Evolutionary conservation across 2,329 filamentous ascomycete genomes (phyloP), one percentile per base, ranked within the genome.

Genomic region (Gliomastix tumulicola): DNA sequence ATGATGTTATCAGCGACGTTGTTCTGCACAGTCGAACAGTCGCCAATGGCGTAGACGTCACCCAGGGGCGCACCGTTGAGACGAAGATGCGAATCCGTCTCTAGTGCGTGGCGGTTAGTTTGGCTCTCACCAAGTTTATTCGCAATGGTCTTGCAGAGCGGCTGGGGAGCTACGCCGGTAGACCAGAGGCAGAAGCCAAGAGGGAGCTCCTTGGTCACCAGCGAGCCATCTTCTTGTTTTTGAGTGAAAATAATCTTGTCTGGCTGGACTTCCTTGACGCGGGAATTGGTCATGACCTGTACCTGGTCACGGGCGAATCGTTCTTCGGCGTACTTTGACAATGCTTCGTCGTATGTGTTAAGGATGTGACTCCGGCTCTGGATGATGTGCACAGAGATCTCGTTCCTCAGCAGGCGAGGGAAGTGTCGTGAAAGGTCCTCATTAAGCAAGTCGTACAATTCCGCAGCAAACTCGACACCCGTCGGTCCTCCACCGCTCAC

Each of bases 161-260:
- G 75, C 5, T 87, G 85, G 55, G 94, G 92, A 0, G 89, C 71
- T 30, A 98, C 90, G 42, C 92, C 92, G 1, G 92, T 98, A 0
- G 92, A 97, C 92, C 92, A 98, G 12, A 98, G 71, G 50, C 92
- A 97, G 66, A 98, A 95, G 20, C 88, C 92, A 69, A 88, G 89
- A 0, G 92, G 90, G 0, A 98, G 77, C 51, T 98, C 92, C 58
- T 98, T 98, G 18, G 80, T 84, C n/a, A 95, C 50, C 0, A 81
- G 60, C 21, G 79, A 76, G 30, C 88, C 88, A 37, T 88, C 68
- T 4, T 84, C 76, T 34, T 71, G 70, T 53, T 86, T 83, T 57
- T 98, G 89, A 0, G 83, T 84, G 63, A 95, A 98, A 18, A 95
- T 62, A 41, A 98, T 95, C 51, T 78, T 84, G 57, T 97, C 88